Conservation (phyloP, 1,284 basidiomycete species). For the Rhodotorula sp. region DNA sequence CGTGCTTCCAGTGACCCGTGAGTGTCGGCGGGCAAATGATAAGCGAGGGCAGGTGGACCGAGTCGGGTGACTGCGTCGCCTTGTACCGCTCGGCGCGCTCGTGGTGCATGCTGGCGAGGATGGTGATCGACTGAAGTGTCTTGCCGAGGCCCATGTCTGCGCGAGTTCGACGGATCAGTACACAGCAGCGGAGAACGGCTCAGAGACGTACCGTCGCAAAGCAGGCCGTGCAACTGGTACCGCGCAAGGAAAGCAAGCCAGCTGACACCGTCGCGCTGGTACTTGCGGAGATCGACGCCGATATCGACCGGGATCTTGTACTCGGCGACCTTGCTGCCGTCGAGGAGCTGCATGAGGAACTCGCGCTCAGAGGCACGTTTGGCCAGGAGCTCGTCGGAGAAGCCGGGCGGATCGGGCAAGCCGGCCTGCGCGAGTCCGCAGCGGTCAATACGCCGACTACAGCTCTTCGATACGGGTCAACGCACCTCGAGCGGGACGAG, state of each 20-base stretch:
- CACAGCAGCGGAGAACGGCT: not conserved
- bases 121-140: slow-evolving; percentile 97
- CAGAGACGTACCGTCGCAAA: slow-evolving; percentile 82
- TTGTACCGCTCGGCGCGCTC: slow-evolving; percentile 75
- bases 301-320: slow-evolving; percentile 85
- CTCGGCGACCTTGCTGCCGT: slow-evolving; percentile 89
- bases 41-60: slow-evolving; percentile 85
- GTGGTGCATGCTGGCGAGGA: slow-evolving; percentile 88
- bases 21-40: slow-evolving; percentile 97
- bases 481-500: slow-evolving; percentile 94
- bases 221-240: slow-evolving; percentile 95
- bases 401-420: slow-evolving; percentile 88
- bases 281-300: slow-evolving; percentile 92
- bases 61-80: slow-evolving; percentile 70
- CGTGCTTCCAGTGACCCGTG: slow-evolving; percentile 98
- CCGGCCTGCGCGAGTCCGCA: slow-evolving; percentile 64
- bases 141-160: slow-evolving; percentile 98
- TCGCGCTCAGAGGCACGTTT: slow-evolving; percentile 84
- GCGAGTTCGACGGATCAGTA: slow-evolving; percentile 20
- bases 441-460: not conserved
- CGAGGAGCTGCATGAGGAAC: slow-evolving; percentile 90
- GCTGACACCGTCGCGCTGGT: slow-evolving; percentile 97
- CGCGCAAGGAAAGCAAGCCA: slow-evolving; percentile 97
- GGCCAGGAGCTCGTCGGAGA: slow-evolving; percentile 84
- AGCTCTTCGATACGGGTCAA: slow-evolving; percentile 2